phyloP scores from a whole-genome alignment of 306 rosid genomes.

The Inga leiocalycina region DNA sequence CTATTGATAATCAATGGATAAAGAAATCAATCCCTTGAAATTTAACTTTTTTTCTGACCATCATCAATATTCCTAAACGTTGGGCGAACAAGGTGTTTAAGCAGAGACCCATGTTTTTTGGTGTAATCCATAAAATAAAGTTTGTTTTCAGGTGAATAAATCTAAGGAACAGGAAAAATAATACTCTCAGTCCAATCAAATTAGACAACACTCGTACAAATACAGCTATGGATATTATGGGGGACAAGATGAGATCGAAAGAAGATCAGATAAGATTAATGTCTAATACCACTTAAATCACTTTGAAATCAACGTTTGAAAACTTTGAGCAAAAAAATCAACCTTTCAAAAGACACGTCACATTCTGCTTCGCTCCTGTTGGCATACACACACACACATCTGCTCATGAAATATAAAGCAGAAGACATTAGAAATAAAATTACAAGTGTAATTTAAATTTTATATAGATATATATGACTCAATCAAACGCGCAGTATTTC shows the following conservation, averaged over 20 bases:
- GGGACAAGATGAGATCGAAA: neutral
- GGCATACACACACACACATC: neutral
- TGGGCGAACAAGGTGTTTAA: neutral
- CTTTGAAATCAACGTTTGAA: neutral
- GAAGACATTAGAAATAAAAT: too few species aligned
- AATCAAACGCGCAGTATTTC: too few species aligned
- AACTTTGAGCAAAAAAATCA: neutral
- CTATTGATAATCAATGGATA: neutral
- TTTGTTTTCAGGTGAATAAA: neutral
- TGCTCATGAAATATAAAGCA: too few species aligned
- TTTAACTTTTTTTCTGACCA: neutral
- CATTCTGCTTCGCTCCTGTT: neutral
- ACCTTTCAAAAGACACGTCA: neutral
- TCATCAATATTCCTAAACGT: neutral
- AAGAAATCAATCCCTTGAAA: neutral
- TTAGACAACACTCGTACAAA: neutral
- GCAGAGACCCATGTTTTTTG: neutral
- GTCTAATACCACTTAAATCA: neutral
- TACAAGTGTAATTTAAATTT: too few species aligned
- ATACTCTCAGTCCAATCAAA: neutral
- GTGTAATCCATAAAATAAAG: neutral
- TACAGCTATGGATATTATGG: neutral
- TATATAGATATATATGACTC: too few species aligned
- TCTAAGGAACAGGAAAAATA: neutral
- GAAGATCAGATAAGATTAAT: slow-evolving; percentile 8